Conservation (phyloP, 202 grass and related monocot species). For the Setaria italica region DNA sequence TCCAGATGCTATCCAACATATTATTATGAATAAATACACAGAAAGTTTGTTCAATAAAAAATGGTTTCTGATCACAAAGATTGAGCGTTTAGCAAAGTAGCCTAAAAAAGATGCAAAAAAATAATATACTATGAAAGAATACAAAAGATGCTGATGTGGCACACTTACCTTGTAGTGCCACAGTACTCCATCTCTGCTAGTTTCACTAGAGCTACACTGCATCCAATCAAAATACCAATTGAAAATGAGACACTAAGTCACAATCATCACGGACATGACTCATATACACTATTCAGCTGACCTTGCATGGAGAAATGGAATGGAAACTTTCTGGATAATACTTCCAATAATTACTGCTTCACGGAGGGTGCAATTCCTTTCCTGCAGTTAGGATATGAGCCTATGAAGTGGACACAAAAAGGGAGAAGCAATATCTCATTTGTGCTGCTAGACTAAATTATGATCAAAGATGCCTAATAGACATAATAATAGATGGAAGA, state of each 20-base stretch:
- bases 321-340: constrained; percentile 87
- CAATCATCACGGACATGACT: constrained; percentile 22
- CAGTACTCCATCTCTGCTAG: constrained; percentile 94
- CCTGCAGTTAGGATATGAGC: constrained; percentile 50
- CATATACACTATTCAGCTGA: constrained; percentile 32
- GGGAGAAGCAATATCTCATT: background rate
- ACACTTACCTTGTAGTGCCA: constrained; percentile 83
- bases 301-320: constrained; percentile 90
- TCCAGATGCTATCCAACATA: background rate
- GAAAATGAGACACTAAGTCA: constrained; percentile 41
- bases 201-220: constrained; percentile 89
- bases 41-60: background rate
- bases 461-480: background rate
- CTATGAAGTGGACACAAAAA: constrained; percentile 5
- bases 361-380: constrained; percentile 76
- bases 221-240: constrained; percentile 24
- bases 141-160: constrained; percentile 1
- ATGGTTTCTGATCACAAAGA: background rate
- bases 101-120: background rate
- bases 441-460: background rate
- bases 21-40: background rate
- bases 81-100: background rate
- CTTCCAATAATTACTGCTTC: constrained; percentile 99
- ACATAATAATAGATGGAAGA: background rate
- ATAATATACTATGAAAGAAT: background rate